A percentile compares a stretch with the other conserved stretches of the same genome.
Evolutionary conservation across 306 rosid genomes (phyloP).

Genomic region (Acacia confusa): DNA sequence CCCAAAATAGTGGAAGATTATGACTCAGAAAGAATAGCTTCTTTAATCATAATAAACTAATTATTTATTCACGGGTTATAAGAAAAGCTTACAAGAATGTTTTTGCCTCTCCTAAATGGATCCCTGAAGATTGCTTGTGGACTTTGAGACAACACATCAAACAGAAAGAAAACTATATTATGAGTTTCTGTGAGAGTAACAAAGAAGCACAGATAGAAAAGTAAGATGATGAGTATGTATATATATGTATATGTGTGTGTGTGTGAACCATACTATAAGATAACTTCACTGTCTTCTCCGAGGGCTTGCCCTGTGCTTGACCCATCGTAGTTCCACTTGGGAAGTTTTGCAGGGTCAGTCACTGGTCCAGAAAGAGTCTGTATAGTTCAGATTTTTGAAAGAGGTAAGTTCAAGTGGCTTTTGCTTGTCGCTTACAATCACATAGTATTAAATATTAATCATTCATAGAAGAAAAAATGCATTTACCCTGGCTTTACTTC

Average conservation of each 20-base stretch:
- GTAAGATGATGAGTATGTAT: not conserved
- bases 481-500: constrained; percentile 71
- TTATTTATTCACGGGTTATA: not conserved
- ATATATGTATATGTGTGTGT: too few species aligned
- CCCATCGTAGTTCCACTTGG: constrained; percentile 69
- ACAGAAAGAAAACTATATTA: not conserved
- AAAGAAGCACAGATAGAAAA: not conserved
- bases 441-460: not conserved
- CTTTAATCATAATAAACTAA: not conserved
- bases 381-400: not conserved
- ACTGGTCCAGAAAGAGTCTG: constrained; percentile 65
- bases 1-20: not conserved
- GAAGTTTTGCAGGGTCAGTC: constrained; percentile 62
- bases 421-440: not conserved
- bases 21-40: not conserved
- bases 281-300: constrained; percentile 73
- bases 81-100: constrained; percentile 53
- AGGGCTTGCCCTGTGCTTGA: constrained; percentile 78
- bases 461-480: not conserved
- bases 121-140: constrained; percentile 73
- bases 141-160: constrained; percentile 24
- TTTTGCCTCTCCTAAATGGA: constrained; percentile 66
- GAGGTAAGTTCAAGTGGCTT: not conserved
- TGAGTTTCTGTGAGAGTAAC: not conserved
- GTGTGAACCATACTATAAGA: constrained; percentile 47